Evolutionary conservation across 257 asterid genomes (phyloP), one percentile per base, ranked within the genome.

Genomic region (Gentiana macrophylla): DNA sequence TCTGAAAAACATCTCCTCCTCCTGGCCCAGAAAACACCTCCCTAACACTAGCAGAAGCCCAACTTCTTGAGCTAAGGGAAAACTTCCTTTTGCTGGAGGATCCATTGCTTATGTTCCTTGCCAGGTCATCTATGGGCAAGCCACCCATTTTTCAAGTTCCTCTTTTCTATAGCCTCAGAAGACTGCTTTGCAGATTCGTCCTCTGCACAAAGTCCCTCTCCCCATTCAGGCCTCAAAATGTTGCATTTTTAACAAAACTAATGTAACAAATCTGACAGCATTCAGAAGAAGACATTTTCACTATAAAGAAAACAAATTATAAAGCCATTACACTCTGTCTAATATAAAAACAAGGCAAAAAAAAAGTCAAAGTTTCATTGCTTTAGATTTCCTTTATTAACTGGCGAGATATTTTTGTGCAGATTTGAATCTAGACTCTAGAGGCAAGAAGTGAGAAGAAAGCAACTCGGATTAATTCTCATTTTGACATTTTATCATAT

Each of bases 31-130:
- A 78, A 68, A 87, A 80, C 56, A 66, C 86, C 65, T 87, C 98
- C 61, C 90, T 70, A 58, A 70, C 74, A 66, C 94, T 83, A 12
- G 80, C 89, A 1, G 95, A 86, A 57, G 92, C 92, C 92, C 83
- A 82, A 37, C 96, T 79, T 61, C 80, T 75, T 1, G 79, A 49
- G 58, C 95, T 84, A 41, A 62, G 13, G 0, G 71, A 53, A 35
- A 81, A 74, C 12, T 77, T 59, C 57, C 93, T 84, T 61, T 56
- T 59, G 7, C 73, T 45, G 2, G 47, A 7, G n/a, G 95, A 83
- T 50, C 80, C 70, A 37, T 62, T 79, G 86, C 94, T 81, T 7
- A 78, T 41, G n/a, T 94, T 84, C 74, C 85, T 61, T 0, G 74
- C 79, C 67, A 64, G 51, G 36, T 83, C 91, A 57, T 79, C 95